phyloP scores from a whole-genome alignment of 2,329 filamentous ascomycete genomes.

The Hirsutella minnesotensis region DNA sequence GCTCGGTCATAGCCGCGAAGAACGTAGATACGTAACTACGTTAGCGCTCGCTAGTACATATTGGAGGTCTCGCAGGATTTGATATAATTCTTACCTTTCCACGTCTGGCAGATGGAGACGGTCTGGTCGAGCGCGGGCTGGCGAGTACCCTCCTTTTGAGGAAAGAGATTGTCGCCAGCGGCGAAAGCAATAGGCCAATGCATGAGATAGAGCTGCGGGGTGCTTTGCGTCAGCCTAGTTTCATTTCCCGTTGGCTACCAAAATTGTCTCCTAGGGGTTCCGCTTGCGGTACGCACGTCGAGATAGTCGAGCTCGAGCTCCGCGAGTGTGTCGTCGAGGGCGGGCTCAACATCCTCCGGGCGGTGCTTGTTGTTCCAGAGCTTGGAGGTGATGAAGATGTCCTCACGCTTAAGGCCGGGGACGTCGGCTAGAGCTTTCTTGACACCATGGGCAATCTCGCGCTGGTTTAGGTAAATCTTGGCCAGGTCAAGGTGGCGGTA shows the following conservation, averaged over 20 bases:
- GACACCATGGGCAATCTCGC: conserved; percentile 44
- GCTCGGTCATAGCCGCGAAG: conserved; percentile 34
- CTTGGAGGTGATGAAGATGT: conserved; percentile 57
- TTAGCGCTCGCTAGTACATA: no score
- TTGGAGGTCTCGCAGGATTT: no score
- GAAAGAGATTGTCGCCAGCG: conserved; percentile 30
- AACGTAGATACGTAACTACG: no score
- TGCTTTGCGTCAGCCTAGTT: neutral
- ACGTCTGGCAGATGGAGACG: conserved; percentile 29
- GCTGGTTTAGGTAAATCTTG: conserved; percentile 52
- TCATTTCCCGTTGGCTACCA: no score
- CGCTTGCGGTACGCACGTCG: conserved; percentile 36
- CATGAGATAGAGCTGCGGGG: conserved; percentile 42
- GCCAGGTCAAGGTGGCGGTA: conserved; percentile 50
- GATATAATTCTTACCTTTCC: conserved; percentile 30
- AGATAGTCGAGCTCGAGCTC: conserved; percentile 46
- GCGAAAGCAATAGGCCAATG: conserved; percentile 47
- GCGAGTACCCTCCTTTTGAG: conserved; percentile 22
- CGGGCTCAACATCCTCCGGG: conserved; percentile 45
- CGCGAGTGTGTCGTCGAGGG: conserved; percentile 42
- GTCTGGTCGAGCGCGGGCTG: conserved; percentile 29
- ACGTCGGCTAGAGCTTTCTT: conserved; percentile 32
- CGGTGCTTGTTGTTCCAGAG: conserved; percentile 49
- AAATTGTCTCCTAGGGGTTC: no score
- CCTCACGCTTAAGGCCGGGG: conserved; percentile 38